A percentile compares a stretch with the other conserved stretches of the same genome.
Conservation (phyloP, 2,329 filamentous ascomycete species). For the Penicillium griseofulvum region DNA sequence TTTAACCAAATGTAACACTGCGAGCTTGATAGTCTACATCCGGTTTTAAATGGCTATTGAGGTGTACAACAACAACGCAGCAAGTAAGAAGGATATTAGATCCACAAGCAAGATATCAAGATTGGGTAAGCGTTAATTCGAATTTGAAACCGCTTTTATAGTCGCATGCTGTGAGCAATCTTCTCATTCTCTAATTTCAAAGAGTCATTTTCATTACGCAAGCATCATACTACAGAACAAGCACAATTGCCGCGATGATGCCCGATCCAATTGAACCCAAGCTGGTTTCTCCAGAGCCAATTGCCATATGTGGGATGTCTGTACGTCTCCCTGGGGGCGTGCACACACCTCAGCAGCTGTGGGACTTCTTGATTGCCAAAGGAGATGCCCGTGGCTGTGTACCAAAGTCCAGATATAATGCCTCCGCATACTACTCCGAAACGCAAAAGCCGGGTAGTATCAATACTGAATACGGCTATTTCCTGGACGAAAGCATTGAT, state of each 20-base stretch:
- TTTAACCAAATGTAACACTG: no score
- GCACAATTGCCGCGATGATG: neutral
- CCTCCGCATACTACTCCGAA: slow-evolving; percentile 19
- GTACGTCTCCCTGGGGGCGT: slow-evolving; percentile 16
- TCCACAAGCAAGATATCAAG: neutral
- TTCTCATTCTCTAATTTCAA: neutral
- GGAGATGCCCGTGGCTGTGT: slow-evolving; percentile 12
- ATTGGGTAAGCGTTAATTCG: no score
- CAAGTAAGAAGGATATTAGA: no score
- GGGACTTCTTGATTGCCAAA: slow-evolving; percentile 14
- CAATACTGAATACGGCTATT: slow-evolving; percentile 13
- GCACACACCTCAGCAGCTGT: slow-evolving; percentile 12
- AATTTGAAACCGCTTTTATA: neutral
- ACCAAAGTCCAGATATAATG: slow-evolving; percentile 25
- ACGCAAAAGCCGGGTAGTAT: slow-evolving; percentile 3
- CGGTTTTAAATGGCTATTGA: no score
- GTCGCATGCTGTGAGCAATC: neutral
- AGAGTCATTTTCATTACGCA: neutral
- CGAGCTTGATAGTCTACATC: no score
- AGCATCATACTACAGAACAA: no score
- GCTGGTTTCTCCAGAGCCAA: neutral
- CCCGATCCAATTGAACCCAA: neutral
- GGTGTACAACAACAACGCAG: no score
- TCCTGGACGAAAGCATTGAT: slow-evolving; percentile 23
- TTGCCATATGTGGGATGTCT: slow-evolving; percentile 15